Evolutionary conservation across 1,284 basidiomycete species (phyloP).

Genomic region (Calocybe gambosa): DNA sequence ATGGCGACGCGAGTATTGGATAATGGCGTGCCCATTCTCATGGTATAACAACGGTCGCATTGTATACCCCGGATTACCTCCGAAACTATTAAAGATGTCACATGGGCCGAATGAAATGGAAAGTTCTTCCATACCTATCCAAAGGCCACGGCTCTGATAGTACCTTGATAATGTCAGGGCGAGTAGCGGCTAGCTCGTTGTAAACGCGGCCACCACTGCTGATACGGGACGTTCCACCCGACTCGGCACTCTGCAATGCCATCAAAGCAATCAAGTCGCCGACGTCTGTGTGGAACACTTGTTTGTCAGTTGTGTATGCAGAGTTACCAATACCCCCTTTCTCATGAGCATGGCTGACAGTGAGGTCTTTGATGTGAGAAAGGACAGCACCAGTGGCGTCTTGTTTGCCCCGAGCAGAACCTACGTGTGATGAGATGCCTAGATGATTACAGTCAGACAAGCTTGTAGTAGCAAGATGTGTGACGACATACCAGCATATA

Average conservation of each 20-base stretch:
- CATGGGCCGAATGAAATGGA: background rate
- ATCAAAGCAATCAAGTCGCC: constrained; percentile 39
- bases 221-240: constrained; percentile 39
- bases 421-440: constrained; percentile 40
- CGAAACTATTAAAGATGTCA: constrained; percentile 26
- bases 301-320: constrained; percentile 42
- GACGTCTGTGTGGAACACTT: constrained; percentile 43
- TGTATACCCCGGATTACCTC: constrained; percentile 30
- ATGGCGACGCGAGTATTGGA: constrained; percentile 41
- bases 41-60: constrained; percentile 35
- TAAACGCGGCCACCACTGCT: constrained; percentile 37
- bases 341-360: constrained; percentile 30
- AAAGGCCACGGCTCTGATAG: constrained; percentile 37
- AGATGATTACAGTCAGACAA: background rate
- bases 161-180: constrained; percentile 37
- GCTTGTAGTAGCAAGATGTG: background rate
- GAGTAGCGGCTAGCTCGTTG: constrained; percentile 37
- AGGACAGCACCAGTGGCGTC: constrained; percentile 26
- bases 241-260: constrained; percentile 33
- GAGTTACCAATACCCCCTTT: constrained; percentile 35
- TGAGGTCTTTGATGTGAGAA: constrained; percentile 43
- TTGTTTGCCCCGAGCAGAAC: constrained; percentile 28
- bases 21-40: constrained; percentile 33
- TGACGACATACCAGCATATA: constrained; percentile 25
- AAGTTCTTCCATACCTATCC: constrained; percentile 27